Evolutionary conservation across 2,329 filamentous ascomycete genomes (phyloP).

Genomic region (Alternaria incomplexa): DNA sequence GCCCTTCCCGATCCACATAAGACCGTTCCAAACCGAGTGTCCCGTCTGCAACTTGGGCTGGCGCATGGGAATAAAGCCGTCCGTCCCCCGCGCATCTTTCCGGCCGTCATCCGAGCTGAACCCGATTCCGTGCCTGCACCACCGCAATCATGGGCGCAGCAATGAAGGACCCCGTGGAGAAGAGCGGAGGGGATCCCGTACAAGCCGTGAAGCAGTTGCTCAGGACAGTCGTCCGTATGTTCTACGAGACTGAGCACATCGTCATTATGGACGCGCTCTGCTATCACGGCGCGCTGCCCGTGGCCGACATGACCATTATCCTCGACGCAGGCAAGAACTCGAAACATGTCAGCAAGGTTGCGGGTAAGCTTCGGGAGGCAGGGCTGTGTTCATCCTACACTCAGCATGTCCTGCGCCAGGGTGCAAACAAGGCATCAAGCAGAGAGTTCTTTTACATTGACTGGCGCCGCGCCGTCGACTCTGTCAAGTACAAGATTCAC

Average conservation of each 20-base stretch:
- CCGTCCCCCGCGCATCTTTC: not conserved
- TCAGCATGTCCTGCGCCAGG: conserved; percentile 78
- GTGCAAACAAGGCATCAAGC: conserved; percentile 79
- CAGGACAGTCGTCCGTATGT: conserved; percentile 82
- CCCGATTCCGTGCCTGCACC: not conserved
- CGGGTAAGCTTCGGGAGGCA: conserved; percentile 83
- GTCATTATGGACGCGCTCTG: conserved; percentile 81
- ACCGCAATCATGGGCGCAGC: conserved; percentile 13
- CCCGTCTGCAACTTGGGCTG: conserved; percentile 1
- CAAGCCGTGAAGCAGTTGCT: conserved; percentile 79
- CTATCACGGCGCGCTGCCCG: conserved; percentile 78
- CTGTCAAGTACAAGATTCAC: conserved; percentile 93
- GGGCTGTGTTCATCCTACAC: conserved; percentile 80
- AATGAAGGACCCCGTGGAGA: conserved; percentile 55
- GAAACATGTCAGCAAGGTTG: conserved; percentile 90
- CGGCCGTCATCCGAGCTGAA: not conserved
- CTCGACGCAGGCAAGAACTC: conserved; percentile 77
- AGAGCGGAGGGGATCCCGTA: conserved; percentile 50
- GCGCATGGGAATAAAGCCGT: conserved; percentile 18
- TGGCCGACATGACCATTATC: conserved; percentile 85
- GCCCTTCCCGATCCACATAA: not conserved
- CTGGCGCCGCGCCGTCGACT: conserved; percentile 91
- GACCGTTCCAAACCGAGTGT: not conserved
- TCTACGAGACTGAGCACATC: conserved; percentile 85
- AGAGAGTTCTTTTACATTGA: conserved; percentile 98